Evolutionary conservation across 306 rosid genomes (phyloP).

Genomic region (Abrus pulchellus): DNA sequence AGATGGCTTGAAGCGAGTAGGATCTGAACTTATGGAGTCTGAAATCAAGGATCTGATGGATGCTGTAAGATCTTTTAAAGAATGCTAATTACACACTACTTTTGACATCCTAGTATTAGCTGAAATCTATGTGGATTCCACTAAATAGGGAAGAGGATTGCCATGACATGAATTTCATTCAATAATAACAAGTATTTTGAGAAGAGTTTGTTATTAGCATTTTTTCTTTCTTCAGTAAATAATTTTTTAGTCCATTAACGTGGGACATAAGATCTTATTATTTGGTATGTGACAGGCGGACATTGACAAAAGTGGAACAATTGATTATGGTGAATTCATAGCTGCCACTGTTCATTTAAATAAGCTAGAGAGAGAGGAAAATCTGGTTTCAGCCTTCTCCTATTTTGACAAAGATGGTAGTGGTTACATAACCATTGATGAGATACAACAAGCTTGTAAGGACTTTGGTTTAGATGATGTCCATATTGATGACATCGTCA

Average conservation of each 20-base stretch:
- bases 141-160: background rate
- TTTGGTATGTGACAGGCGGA: conserved; percentile 58
- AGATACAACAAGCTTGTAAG: conserved; percentile 72
- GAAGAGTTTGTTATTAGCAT: background rate
- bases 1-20: conserved; percentile 66
- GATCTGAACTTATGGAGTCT: conserved; percentile 74
- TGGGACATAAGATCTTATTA: conserved; percentile 4
- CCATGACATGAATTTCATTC: background rate
- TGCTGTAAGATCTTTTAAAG: conserved; percentile 56
- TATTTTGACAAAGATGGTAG: conserved; percentile 73
- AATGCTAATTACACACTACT: conserved; percentile 1
- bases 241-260: background rate
- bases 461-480: conserved; percentile 67
- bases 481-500: conserved; percentile 67
- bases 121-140: background rate
- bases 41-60: conserved; percentile 75
- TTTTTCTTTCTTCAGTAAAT: background rate
- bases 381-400: conserved; percentile 64
- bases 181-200: background rate
- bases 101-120: background rate
- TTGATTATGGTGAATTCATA: conserved; percentile 71
- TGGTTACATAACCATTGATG: conserved; percentile 72
- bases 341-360: conserved; percentile 75
- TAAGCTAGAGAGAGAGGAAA: conserved; percentile 72
- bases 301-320: conserved; percentile 65